phyloP scores from a whole-genome alignment of 345 rosid genomes.

The Syzygium jambos region DNA sequence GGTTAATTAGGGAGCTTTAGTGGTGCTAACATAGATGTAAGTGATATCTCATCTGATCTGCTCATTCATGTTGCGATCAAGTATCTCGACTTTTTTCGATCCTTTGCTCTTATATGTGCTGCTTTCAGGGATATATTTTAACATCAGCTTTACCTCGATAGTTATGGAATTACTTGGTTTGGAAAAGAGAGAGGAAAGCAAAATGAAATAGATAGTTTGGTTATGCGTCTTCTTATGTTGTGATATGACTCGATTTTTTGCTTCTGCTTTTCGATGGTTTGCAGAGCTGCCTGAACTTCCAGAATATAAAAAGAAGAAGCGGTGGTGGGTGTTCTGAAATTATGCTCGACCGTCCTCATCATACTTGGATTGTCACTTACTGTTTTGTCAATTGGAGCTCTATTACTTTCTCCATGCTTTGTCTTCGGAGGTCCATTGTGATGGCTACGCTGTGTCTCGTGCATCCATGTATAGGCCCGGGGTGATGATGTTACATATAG shows the following conservation, averaged over 20 bases:
- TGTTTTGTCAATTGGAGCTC: background rate
- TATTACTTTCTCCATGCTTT: background rate
- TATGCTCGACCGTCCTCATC: background rate
- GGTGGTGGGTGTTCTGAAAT: constrained; percentile 28
- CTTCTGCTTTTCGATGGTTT: background rate
- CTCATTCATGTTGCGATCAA: background rate
- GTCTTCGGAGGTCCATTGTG: background rate
- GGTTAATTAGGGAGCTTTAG: background rate
- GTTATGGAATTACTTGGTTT: background rate
- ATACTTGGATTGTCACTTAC: background rate
- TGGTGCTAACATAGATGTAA: background rate
- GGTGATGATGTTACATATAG: background rate
- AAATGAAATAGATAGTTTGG: background rate
- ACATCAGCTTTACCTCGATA: background rate
- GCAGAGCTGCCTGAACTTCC: constrained; percentile 19
- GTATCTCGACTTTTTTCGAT: background rate
- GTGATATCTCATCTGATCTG: background rate
- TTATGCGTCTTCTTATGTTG: background rate
- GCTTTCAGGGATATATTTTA: background rate
- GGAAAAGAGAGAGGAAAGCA: background rate
- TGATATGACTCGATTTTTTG: background rate
- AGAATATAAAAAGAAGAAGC: constrained; percentile 30
- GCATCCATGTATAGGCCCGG: background rate
- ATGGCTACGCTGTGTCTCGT: background rate
- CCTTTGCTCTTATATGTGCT: background rate